Evolutionary conservation across 1,284 basidiomycete genomes (phyloP).

Genomic region (Thelephora terrestris): DNA sequence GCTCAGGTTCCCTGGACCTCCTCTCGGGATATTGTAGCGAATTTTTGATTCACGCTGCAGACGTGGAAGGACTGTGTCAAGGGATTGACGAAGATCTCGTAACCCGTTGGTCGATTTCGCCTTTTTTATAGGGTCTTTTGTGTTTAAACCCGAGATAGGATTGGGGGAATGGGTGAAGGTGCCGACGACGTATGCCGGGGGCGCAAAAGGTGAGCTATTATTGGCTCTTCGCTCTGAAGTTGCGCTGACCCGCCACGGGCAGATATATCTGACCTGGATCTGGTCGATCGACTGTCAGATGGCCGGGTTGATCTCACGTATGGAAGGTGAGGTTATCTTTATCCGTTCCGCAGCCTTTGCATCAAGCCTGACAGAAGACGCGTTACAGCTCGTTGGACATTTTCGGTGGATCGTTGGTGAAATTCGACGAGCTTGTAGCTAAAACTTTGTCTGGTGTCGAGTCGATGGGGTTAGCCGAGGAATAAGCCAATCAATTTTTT

Average conservation of each 20-base stretch:
- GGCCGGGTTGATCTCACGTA: constrained; percentile 94
- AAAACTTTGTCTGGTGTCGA: not conserved
- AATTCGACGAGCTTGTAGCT: constrained; percentile 59
- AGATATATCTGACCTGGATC: constrained; percentile 79
- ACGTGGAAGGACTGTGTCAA: constrained; percentile 95
- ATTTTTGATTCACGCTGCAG: constrained; percentile 94
- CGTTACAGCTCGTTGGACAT: constrained; percentile 64
- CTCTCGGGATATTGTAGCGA: constrained; percentile 82
- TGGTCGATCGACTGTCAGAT: constrained; percentile 73
- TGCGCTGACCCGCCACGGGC: not conserved
- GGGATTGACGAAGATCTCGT: constrained; percentile 94
- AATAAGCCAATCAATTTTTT: too few relatives aligned
- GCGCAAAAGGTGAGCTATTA: constrained; percentile 67
- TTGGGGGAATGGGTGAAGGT: constrained; percentile 89
- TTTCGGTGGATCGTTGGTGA: constrained; percentile 70
- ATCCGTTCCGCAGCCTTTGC: not conserved
- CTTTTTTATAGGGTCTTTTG: not conserved
- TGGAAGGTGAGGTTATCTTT: constrained; percentile 59
- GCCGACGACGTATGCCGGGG: constrained; percentile 95
- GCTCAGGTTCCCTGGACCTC: constrained; percentile 57
- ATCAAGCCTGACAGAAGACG: constrained; percentile 1
- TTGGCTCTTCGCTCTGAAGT: not conserved
- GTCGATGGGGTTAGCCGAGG: too few relatives aligned
- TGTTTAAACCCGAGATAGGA: constrained; percentile 32
- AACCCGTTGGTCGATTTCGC: constrained; percentile 39